Conservation (phyloP, 2,329 filamentous ascomycete genomes). For the Apiospora marii region DNA sequence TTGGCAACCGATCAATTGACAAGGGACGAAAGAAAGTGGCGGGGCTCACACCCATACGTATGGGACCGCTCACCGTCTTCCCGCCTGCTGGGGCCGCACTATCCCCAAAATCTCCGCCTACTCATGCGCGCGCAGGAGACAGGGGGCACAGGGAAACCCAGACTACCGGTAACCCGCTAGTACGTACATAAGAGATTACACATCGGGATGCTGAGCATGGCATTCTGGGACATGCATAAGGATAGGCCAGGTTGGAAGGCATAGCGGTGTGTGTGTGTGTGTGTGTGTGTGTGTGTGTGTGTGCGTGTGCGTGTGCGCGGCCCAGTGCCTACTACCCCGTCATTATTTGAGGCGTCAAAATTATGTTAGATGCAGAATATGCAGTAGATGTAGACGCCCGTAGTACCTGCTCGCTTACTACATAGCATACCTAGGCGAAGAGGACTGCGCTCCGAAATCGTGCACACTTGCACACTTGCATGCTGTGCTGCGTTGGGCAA, state of each 20-base stretch:
- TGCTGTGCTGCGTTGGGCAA: neutral
- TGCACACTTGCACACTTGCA: neutral
- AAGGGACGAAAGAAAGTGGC: neutral
- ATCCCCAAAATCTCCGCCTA: neutral
- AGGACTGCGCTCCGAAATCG: neutral
- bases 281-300: too few species aligned
- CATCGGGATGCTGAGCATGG: neutral
- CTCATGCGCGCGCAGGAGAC: conserved; percentile 2
- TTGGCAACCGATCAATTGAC: neutral
- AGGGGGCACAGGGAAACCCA: neutral
- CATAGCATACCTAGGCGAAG: neutral
- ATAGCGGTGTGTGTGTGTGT: neutral
- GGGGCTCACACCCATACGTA: neutral
- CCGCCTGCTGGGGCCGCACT: conserved; percentile 2
- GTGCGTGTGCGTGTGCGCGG: too few species aligned
- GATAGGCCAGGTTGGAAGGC: neutral
- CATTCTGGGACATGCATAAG: neutral
- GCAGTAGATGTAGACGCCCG: neutral
- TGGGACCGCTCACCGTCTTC: conserved; percentile 21
- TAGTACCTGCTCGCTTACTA: neutral
- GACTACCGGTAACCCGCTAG: neutral
- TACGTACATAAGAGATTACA: neutral
- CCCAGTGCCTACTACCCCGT: neutral
- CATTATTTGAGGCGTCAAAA: neutral
- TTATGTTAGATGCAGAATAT: neutral